Conservation (phyloP, 2,329 filamentous ascomycete species). For the Clonostachys sp. region DNA sequence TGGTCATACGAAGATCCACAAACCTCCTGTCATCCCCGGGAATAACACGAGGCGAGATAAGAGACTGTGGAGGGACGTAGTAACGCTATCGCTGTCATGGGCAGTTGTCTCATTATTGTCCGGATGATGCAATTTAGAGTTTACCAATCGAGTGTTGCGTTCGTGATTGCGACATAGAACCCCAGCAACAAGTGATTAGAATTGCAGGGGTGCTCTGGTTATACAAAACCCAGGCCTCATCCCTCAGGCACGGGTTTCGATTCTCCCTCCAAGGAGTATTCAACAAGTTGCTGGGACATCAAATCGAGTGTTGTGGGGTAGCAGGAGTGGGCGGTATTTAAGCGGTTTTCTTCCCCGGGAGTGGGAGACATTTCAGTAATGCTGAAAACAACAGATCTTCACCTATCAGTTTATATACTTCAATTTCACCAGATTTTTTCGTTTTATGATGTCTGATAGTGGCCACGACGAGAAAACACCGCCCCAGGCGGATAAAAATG, state of each 20-base stretch:
- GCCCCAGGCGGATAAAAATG: not conserved
- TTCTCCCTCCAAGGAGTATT: not conserved
- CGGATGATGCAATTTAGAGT: no score
- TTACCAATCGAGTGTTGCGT: not conserved
- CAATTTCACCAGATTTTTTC: no score
- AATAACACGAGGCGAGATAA: no score
- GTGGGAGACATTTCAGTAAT: no score
- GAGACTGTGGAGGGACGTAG: conserved; percentile 22
- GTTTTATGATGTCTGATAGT: not conserved
- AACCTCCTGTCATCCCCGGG: no score
- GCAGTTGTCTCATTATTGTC: no score
- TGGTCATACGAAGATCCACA: no score
- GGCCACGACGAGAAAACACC: not conserved
- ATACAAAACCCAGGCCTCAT: conserved; percentile 1
- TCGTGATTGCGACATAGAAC: not conserved
- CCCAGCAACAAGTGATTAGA: not conserved
- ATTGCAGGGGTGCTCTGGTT: not conserved
- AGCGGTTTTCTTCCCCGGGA: no score
- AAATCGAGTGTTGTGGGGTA: not conserved
- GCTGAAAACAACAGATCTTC: no score
- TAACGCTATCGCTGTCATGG: no score
- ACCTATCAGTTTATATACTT: no score
- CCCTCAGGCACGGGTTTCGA: conserved; percentile 2
- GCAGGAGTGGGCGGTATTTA: no score
- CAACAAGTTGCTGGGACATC: not conserved